phyloP scores from a whole-genome alignment of 352 stramenopile genomes.

The Phytopythium kandeliae region DNA sequence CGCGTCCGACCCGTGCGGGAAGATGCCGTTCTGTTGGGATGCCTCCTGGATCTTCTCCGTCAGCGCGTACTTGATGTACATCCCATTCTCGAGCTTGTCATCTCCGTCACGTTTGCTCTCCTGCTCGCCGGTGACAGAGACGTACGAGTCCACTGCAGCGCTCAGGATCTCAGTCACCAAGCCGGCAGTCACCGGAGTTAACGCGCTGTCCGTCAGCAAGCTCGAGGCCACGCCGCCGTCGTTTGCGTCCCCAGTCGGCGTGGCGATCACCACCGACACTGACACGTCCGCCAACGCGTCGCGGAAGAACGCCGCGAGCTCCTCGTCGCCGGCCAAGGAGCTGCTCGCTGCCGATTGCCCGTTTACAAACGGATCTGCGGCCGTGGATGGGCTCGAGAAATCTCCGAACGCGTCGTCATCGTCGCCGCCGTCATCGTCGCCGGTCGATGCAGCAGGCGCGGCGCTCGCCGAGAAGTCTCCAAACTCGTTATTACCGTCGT shows the following conservation, averaged over 20 bases:
- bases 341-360: neutral
- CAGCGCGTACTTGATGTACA: slow-evolving; percentile 74
- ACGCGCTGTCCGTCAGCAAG: neutral
- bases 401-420: slow-evolving; percentile 22
- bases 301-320: slow-evolving; percentile 1
- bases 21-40: slow-evolving; percentile 59
- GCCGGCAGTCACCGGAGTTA: neutral
- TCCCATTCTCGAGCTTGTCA: slow-evolving; percentile 7
- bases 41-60: slow-evolving; percentile 73
- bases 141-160: neutral
- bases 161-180: neutral
- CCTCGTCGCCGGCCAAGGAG: neutral
- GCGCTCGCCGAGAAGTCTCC: slow-evolving; percentile 31
- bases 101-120: neutral
- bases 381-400: slow-evolving; percentile 9
- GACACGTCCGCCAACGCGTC: slow-evolving; percentile 4
- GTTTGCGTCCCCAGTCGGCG: neutral
- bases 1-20: slow-evolving; percentile 55
- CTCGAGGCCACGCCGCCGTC: neutral
- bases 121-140: neutral
- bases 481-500: slow-evolving; percentile 19
- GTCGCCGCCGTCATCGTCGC: neutral
- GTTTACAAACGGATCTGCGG: neutral
- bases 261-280: slow-evolving; percentile 1
- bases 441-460: neutral